Evolutionary conservation across 768 basidiomycete species (phyloP).

Genomic region (Fibroporia radiculosa): DNA sequence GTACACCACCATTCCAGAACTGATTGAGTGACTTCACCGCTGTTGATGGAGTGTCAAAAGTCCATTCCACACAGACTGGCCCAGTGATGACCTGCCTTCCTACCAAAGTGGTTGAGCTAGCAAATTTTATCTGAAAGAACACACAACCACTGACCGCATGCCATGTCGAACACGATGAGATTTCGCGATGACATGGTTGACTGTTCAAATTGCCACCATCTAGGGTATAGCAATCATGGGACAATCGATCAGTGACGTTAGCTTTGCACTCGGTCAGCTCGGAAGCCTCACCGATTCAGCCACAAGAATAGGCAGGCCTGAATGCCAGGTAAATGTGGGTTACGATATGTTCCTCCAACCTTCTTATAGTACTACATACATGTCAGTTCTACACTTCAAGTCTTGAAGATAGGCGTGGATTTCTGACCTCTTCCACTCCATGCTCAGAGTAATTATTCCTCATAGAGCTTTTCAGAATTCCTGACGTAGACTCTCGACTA

Average conservation of each 20-base stretch:
- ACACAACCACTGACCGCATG: conserved; percentile 31
- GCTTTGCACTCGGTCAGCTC: no score
- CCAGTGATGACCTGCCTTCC: no score
- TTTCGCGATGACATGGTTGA: conserved; percentile 11
- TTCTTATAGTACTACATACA: conserved; percentile 55
- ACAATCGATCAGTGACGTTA: no score
- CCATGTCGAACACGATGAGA: conserved; percentile 51
- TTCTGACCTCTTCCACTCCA: conserved; percentile 54
- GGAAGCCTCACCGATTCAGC: conserved; percentile 43
- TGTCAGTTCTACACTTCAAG: background rate
- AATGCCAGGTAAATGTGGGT: conserved; percentile 65
- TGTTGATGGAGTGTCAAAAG: conserved; percentile 19
- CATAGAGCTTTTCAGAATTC: conserved; percentile 34
- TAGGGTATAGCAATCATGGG: conserved; percentile 8
- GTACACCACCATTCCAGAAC: conserved; percentile 54
- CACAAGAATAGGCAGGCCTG: conserved; percentile 45
- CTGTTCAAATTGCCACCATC: conserved; percentile 33
- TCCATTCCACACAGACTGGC: no score
- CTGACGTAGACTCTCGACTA: conserved; percentile 15
- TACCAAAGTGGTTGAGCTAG: no score
- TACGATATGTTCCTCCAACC: conserved; percentile 63
- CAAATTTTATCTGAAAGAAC: no score
- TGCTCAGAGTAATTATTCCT: conserved; percentile 40
- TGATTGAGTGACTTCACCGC: conserved; percentile 58
- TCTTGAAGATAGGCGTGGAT: background rate